Evolutionary conservation across 805 yeast species (phyloP), one percentile per base, ranked within the genome.

Genomic region (Teunomyces panamensis): DNA sequence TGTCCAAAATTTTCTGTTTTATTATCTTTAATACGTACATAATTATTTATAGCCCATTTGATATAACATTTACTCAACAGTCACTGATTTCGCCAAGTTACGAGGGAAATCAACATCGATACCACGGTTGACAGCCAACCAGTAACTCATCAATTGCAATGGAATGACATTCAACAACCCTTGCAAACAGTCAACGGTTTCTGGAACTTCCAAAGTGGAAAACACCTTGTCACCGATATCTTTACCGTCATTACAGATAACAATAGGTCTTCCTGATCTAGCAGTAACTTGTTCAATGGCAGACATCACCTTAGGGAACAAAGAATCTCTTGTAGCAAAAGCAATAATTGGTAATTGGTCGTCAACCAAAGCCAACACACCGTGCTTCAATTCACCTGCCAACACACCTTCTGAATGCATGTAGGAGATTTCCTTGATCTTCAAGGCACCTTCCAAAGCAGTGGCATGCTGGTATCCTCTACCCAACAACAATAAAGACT

Each of bases 371-470:
- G 99, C 99, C 62, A 94, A 80, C 29, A 89, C 96, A 73, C 99
- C 99, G 66, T 94, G 99, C 71, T 94, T 94, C 72, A 94, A 83
- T 73, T 94, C 99, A 68, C 99, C 99, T 17, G 99, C 99, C 56
- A 94, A 83, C 46, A 94, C 96, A 76, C 99, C 99, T 75, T 94
- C 99, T 16, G 97, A 89, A 69, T 94, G 99, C 89, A 94, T 94
- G 69, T 94, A 94, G 2, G 98, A 92, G 53, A 94, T 94, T 71
- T 94, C 99, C 74, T 94, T 94, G 67, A 94, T 92, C 75, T 94
- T 94, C 63, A 94, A 81, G 9, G 99, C 99, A 65, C 99, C 99
- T 74, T 94, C 99, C 60, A 94, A 78, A 20, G 99, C 98, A 54
- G 96, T 85, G 10, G 99, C 99, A 68, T 79, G 85, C 74, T 94